Percentiles rank a stretch among this genome's conserved stretches.
Evolutionary conservation across 2,329 filamentous ascomycete species (phyloP).

Genomic region (Cercospora sp.): DNA sequence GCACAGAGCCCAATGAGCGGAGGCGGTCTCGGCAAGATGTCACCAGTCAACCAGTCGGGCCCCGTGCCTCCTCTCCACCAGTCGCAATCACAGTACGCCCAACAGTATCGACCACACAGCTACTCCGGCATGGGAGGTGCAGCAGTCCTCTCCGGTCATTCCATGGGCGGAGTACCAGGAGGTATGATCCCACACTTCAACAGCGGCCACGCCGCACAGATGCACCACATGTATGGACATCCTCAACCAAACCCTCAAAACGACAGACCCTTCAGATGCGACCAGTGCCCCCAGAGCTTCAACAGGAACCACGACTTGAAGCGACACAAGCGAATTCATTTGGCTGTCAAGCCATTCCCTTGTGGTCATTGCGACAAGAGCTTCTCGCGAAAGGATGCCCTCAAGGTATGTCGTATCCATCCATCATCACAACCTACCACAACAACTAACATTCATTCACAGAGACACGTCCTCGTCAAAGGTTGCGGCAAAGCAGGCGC

Average conservation of each 20-base stretch:
- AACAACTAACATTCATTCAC: constrained; percentile 44
- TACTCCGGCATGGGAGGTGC: constrained; percentile 65
- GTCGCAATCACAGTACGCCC: constrained; percentile 42
- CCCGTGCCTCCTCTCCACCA: constrained; percentile 50
- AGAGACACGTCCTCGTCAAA: constrained; percentile 69
- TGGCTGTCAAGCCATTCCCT: constrained; percentile 93
- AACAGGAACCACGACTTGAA: constrained; percentile 96
- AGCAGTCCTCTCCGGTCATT: constrained; percentile 71
- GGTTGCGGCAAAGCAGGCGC: constrained; percentile 60
- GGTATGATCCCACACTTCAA: constrained; percentile 60
- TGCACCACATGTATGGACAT: constrained; percentile 65
- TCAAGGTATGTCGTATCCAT: constrained; percentile 69
- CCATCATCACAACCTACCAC: neutral
- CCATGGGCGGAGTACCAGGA: constrained; percentile 54
- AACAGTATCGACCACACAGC: constrained; percentile 50
- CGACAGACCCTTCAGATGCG: constrained; percentile 92
- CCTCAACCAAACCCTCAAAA: constrained; percentile 57
- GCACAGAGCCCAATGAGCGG: constrained; percentile 52
- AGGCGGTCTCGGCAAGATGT: constrained; percentile 52
- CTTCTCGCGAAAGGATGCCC: constrained; percentile 92
- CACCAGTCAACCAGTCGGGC: constrained; percentile 50
- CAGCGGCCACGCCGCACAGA: constrained; percentile 61
- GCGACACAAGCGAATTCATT: constrained; percentile 89
- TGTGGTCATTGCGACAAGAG: constrained; percentile 92
- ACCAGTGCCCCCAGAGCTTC: constrained; percentile 88